These are phyloP conservation scores for Pseudocercospora crystallina DNA, from an alignment of 2,329 filamentous ascomycete species.

Conservation along the genomic window DNA sequence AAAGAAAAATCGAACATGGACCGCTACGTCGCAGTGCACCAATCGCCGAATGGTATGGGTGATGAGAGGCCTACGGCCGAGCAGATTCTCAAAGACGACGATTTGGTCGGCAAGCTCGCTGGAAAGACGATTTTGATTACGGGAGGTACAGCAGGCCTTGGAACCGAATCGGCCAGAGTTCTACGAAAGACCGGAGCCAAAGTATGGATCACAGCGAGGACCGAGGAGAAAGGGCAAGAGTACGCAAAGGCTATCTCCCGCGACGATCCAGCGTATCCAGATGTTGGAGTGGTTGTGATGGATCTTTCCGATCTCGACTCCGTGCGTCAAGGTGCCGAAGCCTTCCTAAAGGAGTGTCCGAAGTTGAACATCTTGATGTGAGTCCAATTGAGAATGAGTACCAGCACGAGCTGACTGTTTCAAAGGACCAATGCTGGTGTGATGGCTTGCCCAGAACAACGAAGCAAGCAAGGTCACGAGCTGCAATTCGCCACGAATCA, in stretches of 20 bases:
- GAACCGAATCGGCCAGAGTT: slow-evolving; percentile 10
- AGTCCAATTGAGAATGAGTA: background rate
- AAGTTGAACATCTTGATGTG: slow-evolving; percentile 18
- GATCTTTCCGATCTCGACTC: slow-evolving; percentile 27
- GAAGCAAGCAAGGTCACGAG: slow-evolving; percentile 38
- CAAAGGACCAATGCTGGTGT: slow-evolving; percentile 8
- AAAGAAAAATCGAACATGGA: background rate
- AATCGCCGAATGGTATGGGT: slow-evolving; percentile 5
- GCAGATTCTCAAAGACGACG: slow-evolving; percentile 12
- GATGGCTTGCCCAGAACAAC: slow-evolving; percentile 7
- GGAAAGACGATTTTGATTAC: slow-evolving; percentile 14
- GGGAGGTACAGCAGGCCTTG: slow-evolving; percentile 12
- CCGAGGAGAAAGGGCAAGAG: background rate
- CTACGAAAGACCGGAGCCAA: background rate
- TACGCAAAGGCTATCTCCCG: background rate
- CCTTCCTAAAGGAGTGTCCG: slow-evolving; percentile 7
- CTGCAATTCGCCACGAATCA: slow-evolving; percentile 55
- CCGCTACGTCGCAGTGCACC: slow-evolving; percentile 1
- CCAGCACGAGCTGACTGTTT: slow-evolving; percentile 27
- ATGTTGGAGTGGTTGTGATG: slow-evolving; percentile 20
- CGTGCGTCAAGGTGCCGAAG: slow-evolving; percentile 32
- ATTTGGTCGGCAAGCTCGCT: slow-evolving; percentile 5
- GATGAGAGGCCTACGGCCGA: slow-evolving; percentile 9
- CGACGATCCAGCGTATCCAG: background rate
- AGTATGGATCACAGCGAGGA: no score